Base-by-base conservation (phyloP, 1,284 basidiomycete species). In the Neonothopanus nambi region DNA sequence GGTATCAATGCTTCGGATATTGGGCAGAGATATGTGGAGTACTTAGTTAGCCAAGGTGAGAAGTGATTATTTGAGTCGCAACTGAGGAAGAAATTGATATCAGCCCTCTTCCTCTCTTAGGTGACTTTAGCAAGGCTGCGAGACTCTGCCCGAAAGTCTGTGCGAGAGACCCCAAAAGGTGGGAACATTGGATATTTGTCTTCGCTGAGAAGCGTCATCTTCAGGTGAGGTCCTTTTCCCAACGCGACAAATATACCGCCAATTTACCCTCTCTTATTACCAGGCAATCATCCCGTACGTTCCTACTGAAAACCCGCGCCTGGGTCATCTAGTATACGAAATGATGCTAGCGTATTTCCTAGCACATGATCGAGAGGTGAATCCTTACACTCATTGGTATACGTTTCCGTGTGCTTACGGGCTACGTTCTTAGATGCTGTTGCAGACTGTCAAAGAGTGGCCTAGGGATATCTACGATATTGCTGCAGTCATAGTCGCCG, bases 121-220 rank as follows among this genome's bases (percentile, higher is more conserved):
- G 84, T 26, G 82, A 95, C 49, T 98, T 84, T 61, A 73, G 70
- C 3, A 91, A 91, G 63, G 96, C 97, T 0, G 96, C 96, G 0
- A 73, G 79, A 13, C 73, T 96, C n/a, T 90, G 89, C 55, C 87
- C 93, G 0, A 93, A 91, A 65, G 93, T 98, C 1, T 89, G 98
- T 55, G 87, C 83, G 0, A 81, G 84, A 33, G 85, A 98, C 62
- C 74, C 79, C 4, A 85, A 85, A 60, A 81, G 83, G 15, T 99
- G 97, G 97, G 95, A 98, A 67, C 85, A 91, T 63, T 97, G 92
- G 89, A 91, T 98, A 66, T 96, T 97, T 65, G 74, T 85, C 8
- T 98, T 97, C 65, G 90, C 91, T 0, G 87, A 95, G 67, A 85
- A 89, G 62, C 81, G 84, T 30, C 85, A 93, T 57, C 73, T 98